phyloP scores from a whole-genome alignment of 306 rosid species.

The Astragalus glycyphyllos region DNA sequence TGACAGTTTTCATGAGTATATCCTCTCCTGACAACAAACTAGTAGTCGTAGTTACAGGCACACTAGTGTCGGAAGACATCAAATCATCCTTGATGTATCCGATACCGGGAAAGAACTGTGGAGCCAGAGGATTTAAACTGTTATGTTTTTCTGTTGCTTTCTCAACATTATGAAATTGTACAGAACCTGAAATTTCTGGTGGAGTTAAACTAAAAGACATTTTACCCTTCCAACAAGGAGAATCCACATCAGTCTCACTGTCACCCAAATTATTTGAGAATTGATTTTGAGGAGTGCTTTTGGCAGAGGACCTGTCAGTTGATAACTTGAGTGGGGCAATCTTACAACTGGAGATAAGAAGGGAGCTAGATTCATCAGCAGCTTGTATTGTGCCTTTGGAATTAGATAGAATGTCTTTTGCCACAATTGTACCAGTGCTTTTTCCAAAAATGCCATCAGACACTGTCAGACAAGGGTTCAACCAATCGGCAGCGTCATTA shows the following conservation, averaged over 20 bases:
- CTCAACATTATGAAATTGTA: conserved; percentile 39
- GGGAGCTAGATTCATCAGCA: conserved; percentile 40
- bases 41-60: conserved; percentile 42
- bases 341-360: conserved; percentile 38
- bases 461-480: conserved; percentile 34
- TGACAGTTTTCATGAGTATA: conserved; percentile 31
- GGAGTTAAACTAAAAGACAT: conserved; percentile 41
- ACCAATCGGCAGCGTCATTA: conserved; percentile 44
- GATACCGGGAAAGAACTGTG: conserved; percentile 63
- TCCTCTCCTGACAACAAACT: conserved; percentile 46
- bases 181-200: conserved; percentile 43
- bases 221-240: conserved; percentile 75
- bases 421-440: conserved; percentile 22
- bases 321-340: conserved; percentile 40
- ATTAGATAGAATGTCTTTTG: conserved; percentile 43
- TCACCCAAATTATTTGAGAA: conserved; percentile 43
- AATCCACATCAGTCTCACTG: conserved; percentile 66
- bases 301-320: no score
- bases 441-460: conserved; percentile 33
- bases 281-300: conserved; percentile 43
- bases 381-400: conserved; percentile 34
- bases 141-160: conserved; percentile 46
- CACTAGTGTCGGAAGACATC: conserved; percentile 43
- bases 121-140: conserved; percentile 72
- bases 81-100: conserved; percentile 45